Base-by-base conservation (phyloP, 805 yeast species). In the Wickerhamiella siamensis region DNA sequence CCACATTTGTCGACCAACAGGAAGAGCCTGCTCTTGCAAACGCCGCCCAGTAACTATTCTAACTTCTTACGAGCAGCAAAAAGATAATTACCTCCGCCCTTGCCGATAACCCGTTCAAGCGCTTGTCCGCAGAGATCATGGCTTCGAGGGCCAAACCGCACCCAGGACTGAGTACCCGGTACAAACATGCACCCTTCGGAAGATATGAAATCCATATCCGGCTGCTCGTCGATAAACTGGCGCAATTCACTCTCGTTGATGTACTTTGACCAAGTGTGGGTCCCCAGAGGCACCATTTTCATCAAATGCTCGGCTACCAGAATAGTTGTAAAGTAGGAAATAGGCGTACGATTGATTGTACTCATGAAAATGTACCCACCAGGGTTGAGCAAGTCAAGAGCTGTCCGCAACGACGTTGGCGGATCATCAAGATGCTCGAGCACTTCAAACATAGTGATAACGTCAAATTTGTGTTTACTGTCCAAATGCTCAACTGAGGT, bases 401-500 rank as follows among this genome's bases (percentile, higher is more conserved):
- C 93, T 38, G 71, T 72, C n/a, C 66, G 59, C 42, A 91, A 60
- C 14, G 87, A 79, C 41, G 71, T 74, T 0, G 83, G 62, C 0
- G 99, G 98, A 45, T 74, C 71, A 44, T 82, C 83, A 3, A 91
- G 96, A 57, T 91, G 99, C 59, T 91, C 99, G 31, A 91, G 66
- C 74, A 91, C 77, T 59, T 91, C 99, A 70, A 88, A 83, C 74
- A 87, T 73, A 1, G 96, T 83, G 4, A 91, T 77, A 2, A 87
- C 59, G 55, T 91, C 94, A 59, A 63, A 88, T 38, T 62, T 62
- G 14, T 68, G 74, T 9, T 58, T 53, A 4, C 51, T 42, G 1
- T 55, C 59, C 20, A 78, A 47, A 29, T 73, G 74, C 47, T 82
- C 94, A 15, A 88, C 60, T 0, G 87, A 71, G 32, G 59, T 64